phyloP scores from a whole-genome alignment of 768 basidiomycete species.

The Infundibulicybe gibba region DNA sequence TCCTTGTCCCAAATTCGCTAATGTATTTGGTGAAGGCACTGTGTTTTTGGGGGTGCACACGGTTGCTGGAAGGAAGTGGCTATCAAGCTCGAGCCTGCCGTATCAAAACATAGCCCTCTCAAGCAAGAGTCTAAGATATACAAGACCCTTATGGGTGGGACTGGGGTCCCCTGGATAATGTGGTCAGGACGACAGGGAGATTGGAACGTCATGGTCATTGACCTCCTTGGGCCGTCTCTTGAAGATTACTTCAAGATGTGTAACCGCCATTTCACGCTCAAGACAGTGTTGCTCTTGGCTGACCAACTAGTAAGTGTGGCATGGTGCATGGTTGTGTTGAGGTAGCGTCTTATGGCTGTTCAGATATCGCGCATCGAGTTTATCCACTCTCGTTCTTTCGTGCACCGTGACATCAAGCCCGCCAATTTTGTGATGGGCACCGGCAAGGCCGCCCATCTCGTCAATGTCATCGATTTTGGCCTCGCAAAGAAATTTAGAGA shows the following conservation, averaged over 20 bases:
- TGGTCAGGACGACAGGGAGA: constrained; percentile 90
- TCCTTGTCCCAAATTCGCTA: not conserved
- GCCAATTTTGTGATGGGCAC: constrained; percentile 98
- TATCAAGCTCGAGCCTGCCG: constrained; percentile 76
- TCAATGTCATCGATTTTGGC: constrained; percentile 92
- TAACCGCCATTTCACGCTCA: constrained; percentile 90
- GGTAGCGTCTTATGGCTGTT: constrained; percentile 5
- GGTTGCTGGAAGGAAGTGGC: constrained; percentile 78
- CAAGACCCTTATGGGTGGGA: constrained; percentile 85
- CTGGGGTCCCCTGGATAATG: constrained; percentile 89
- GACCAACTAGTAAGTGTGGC: constrained; percentile 81
- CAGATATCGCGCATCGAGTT: constrained; percentile 95
- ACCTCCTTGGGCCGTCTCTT: constrained; percentile 87
- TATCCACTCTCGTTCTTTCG: constrained; percentile 91
- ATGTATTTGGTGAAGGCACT: constrained; percentile 44
- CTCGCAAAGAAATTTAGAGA: constrained; percentile 80
- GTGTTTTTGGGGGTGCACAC: constrained; percentile 80
- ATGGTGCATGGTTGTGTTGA: constrained; percentile 16
- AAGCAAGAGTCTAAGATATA: constrained; percentile 91
- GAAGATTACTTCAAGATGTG: constrained; percentile 88
- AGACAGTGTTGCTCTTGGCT: constrained; percentile 89
- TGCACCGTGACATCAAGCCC: constrained; percentile 97
- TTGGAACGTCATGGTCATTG: constrained; percentile 98
- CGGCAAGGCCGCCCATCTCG: constrained; percentile 50
- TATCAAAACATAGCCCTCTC: constrained; percentile 58